Evolutionary conservation across 768 basidiomycete genomes (phyloP).

Genomic region (Pleurotus tuber-regium): DNA sequence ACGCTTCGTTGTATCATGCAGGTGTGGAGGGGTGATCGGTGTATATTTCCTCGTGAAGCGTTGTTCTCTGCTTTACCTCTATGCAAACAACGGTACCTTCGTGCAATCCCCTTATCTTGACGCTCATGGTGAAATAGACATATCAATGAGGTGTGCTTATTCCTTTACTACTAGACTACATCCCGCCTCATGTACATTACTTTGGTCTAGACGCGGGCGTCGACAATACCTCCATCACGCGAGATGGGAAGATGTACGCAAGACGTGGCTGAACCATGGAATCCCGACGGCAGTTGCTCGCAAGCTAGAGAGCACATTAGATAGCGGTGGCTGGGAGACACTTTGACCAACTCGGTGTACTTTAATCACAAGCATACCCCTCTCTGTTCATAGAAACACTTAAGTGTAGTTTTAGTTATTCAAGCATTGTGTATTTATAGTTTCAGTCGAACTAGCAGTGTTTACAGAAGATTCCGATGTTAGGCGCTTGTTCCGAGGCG

Average conservation of each 20-base stretch:
- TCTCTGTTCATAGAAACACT: too few species aligned
- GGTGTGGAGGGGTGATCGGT: conserved; percentile 88
- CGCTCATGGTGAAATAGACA: conserved; percentile 89
- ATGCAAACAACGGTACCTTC: conserved; percentile 88
- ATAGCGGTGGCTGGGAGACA: conserved; percentile 93
- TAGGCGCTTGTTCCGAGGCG: too few species aligned
- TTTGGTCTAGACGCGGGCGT: conserved; percentile 66
- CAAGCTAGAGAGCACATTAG: conserved; percentile 81
- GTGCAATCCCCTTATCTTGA: conserved; percentile 89
- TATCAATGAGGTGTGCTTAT: conserved; percentile 78
- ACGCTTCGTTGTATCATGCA: conserved; percentile 29
- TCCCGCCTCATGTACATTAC: background rate
- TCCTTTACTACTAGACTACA: background rate
- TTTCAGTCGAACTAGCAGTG: too few species aligned
- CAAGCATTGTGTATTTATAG: too few species aligned
- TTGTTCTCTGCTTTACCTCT: conserved; percentile 86
- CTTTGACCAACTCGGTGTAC: conserved; percentile 45
- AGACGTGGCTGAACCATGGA: conserved; percentile 86
- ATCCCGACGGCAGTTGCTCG: conserved; percentile 90
- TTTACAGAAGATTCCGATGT: too few species aligned
- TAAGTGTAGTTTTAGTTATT: too few species aligned
- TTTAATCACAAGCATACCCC: too few species aligned
- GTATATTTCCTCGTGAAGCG: conserved; percentile 91
- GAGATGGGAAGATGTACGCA: conserved; percentile 89
- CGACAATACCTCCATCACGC: conserved; percentile 83